A percentile compares a stretch with the other conserved stretches of the same genome.
These are phyloP conservation scores for Rugonectria rugulosa DNA, from an alignment of 2,329 filamentous ascomycete species.

Conservation along the genomic window DNA sequence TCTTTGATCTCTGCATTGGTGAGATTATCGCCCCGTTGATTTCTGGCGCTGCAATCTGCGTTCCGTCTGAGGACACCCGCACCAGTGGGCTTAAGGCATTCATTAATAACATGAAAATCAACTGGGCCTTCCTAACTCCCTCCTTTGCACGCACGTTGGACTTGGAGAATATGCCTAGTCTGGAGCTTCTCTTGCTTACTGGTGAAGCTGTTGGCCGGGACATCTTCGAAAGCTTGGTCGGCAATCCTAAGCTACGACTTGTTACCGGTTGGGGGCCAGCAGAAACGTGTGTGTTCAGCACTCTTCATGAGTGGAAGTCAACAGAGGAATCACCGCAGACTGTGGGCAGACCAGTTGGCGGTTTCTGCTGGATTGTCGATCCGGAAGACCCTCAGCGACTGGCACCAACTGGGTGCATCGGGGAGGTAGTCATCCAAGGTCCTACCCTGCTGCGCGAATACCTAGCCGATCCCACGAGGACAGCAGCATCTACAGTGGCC, in stretches of 20 bases:
- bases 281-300: constrained; percentile 28
- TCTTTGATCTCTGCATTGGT: constrained; percentile 33
- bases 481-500: constrained; percentile 37
- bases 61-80: constrained; percentile 35
- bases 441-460: constrained; percentile 36
- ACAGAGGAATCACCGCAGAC: constrained; percentile 2
- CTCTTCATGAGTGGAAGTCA: constrained; percentile 7
- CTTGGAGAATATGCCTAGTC: constrained; percentile 19
- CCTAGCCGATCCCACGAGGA: constrained; percentile 28
- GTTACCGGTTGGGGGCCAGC: constrained; percentile 37
- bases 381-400: constrained; percentile 24
- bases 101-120: constrained; percentile 23
- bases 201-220: constrained; percentile 31
- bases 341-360: constrained; percentile 18
- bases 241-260: constrained; percentile 22
- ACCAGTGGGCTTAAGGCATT: constrained; percentile 14
- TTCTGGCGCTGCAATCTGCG: constrained; percentile 32
- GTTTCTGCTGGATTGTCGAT: constrained; percentile 31
- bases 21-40: constrained; percentile 28
- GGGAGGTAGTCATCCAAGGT: constrained; percentile 31
- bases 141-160: constrained; percentile 28
- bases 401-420: constrained; percentile 24
- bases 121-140: constrained; percentile 35
- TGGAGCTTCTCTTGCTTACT: constrained; percentile 27
- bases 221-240: constrained; percentile 26